Conservation (phyloP, 1,284 basidiomycete genomes). For the Amylostereum areolatum region DNA sequence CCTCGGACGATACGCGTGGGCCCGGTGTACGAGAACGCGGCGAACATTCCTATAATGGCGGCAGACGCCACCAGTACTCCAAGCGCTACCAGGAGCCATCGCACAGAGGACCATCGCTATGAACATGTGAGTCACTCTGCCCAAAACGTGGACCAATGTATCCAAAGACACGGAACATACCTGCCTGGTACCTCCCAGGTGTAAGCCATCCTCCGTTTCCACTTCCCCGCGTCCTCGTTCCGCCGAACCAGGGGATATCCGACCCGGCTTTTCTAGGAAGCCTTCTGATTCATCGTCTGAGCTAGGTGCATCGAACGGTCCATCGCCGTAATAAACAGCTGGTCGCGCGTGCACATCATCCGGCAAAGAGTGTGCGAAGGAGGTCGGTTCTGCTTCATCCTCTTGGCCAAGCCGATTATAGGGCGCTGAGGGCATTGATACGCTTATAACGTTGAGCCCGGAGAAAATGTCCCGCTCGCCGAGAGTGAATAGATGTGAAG, state of each 20-base stretch:
- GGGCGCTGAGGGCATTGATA: constrained; percentile 6
- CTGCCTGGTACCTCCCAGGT: constrained; percentile 27
- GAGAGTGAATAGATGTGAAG: background rate
- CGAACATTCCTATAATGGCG: constrained; percentile 60
- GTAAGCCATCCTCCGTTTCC: constrained; percentile 24
- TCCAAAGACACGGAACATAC: background rate
- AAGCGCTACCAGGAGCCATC: constrained; percentile 50
- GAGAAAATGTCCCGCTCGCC: background rate
- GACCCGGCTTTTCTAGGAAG: constrained; percentile 34
- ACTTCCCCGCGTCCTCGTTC: constrained; percentile 17
- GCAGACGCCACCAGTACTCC: constrained; percentile 49
- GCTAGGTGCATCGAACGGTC: constrained; percentile 64
- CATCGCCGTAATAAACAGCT: constrained; percentile 56
- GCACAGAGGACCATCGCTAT: constrained; percentile 44
- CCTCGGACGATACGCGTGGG: constrained; percentile 47
- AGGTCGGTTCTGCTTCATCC: constrained; percentile 3
- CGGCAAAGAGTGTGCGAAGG: too few species aligned
- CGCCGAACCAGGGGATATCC: constrained; percentile 22
- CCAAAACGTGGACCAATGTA: constrained; percentile 1
- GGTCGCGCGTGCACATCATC: constrained; percentile 6
- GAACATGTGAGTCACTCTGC: background rate
- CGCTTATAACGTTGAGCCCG: background rate
- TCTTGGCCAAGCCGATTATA: constrained; percentile 13
- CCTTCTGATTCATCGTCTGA: constrained; percentile 61
- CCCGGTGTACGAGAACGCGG: constrained; percentile 63